Base-by-base conservation (phyloP, 352 stramenopile genomes). In the Phytophthora pseudosyringae region DNA sequence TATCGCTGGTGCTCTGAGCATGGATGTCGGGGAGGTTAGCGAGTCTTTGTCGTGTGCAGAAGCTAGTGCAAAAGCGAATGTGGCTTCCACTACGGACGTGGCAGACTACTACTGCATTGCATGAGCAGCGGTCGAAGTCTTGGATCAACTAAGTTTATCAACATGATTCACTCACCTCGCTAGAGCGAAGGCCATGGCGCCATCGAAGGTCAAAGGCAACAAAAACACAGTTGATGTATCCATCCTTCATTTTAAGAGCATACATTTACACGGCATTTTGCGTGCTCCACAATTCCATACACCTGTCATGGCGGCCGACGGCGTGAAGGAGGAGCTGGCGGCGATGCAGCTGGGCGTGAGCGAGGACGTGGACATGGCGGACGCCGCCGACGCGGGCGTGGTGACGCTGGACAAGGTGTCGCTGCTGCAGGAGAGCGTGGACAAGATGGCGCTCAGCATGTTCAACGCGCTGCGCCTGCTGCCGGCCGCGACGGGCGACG, bases 361-460 rank as follows among this genome's bases (percentile, higher is more conserved):
- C 15, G 64, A 72, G 21, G 64, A 73, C 44, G 56, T 55, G n/a
- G 43, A 38, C 25, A 76, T 72, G 73, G 39, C 62, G 11, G 67
- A 87, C 39, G 48, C 58, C 13, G 58, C 45, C 4, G 68, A 83
- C 25, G 32, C 64, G 15, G 75, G 39, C 8, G 59, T 57, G 29
- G 33, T 83, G 3, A 58, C 69, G 53, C 48, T 90, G 31, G 87
- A 95, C 62, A 95, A 93, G 55, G 87, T 95, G 21, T 86, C 87
- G 60, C 55, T 89, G 62, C 77, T 95, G 51, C 87, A 95, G 74
- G 81, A 91, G 48, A 94, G 87, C 68, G 81, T 95, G 44, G 87
- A 95, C 63, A 86, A 90, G 59, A 93, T 90, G 86, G 77, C 87
- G 69, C 73, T 95, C 29, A 90, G 83, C 44, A 95, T 95, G 87